A percentile compares a stretch with the other conserved stretches of the same genome.
Conservation (phyloP, 306 rosid species). For the Oxytropis ochrocephala region DNA sequence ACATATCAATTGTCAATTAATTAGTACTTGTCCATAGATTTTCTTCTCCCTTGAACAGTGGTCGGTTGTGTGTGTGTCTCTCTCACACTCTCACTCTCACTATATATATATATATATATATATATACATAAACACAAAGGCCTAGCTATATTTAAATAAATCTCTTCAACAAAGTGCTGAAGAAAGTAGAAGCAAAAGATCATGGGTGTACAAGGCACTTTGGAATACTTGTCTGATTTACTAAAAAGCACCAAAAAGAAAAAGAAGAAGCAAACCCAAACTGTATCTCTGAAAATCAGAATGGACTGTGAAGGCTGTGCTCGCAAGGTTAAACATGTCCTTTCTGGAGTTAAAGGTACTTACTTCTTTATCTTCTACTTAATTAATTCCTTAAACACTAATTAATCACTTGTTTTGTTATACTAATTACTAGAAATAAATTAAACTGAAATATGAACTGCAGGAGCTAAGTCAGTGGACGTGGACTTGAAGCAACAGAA, state of each 20-base stretch:
- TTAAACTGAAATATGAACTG: neutral
- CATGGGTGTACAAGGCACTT: slow-evolving; percentile 79
- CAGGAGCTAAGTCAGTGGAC: slow-evolving; percentile 86
- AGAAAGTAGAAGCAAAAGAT: neutral
- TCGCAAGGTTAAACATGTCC: slow-evolving; percentile 80
- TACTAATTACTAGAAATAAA: no score
- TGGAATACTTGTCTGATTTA: slow-evolving; percentile 69
- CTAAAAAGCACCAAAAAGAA: slow-evolving; percentile 36
- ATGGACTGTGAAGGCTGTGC: slow-evolving; percentile 98
- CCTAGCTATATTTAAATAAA: no score
- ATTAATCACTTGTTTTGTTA: no score
- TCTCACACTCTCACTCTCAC: neutral
- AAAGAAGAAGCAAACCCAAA: slow-evolving; percentile 75
- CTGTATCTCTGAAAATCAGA: slow-evolving; percentile 75
- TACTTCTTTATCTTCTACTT: neutral
- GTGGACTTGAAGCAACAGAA: slow-evolving; percentile 89
- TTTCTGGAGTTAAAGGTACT: slow-evolving; percentile 82
- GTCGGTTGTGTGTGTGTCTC: neutral
- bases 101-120: neutral
- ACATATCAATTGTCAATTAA: neutral
- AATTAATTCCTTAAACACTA: no score
- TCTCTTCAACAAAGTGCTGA: no score
- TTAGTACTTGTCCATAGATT: slow-evolving; percentile 11
- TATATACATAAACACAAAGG: neutral
- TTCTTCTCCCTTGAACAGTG: slow-evolving; percentile 1